These are phyloP conservation scores for Yamadazyma dushanensis DNA, from an alignment of 1,139 yeast genomes.

Conservation along the genomic window DNA sequence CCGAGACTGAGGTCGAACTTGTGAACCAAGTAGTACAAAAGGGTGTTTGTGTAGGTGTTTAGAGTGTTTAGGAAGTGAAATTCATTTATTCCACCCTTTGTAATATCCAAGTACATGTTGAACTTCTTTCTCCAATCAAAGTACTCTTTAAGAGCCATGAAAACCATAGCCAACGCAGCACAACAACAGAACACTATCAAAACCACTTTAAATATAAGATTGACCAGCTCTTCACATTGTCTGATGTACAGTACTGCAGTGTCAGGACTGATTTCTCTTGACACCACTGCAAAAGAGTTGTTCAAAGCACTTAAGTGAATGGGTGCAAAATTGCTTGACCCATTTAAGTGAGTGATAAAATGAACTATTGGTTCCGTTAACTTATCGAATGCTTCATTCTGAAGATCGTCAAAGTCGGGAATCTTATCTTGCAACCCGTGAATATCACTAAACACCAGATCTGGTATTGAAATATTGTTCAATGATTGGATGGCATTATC, in stretches of 20 bases:
- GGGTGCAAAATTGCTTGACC: slow-evolving; percentile 7
- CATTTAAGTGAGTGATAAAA: slow-evolving; percentile 18
- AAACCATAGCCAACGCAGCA: slow-evolving; percentile 31
- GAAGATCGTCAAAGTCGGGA: slow-evolving; percentile 58
- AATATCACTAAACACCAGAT: slow-evolving; percentile 54
- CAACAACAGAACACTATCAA: slow-evolving; percentile 28
- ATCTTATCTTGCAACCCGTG: slow-evolving; percentile 43
- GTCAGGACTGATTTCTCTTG: slow-evolving; percentile 13
- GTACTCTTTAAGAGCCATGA: slow-evolving; percentile 44
- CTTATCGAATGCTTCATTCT: slow-evolving; percentile 28
- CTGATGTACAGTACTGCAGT: slow-evolving; percentile 19
- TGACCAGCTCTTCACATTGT: slow-evolving; percentile 4
- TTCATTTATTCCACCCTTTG: slow-evolving; percentile 8
- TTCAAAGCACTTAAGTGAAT: neutral
- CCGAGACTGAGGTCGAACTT: slow-evolving; percentile 4
- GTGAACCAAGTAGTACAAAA: slow-evolving; percentile 16
- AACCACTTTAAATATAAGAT: slow-evolving; percentile 9
- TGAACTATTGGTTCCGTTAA: slow-evolving; percentile 22
- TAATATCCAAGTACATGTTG: slow-evolving; percentile 20
- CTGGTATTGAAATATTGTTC: slow-evolving; percentile 61
- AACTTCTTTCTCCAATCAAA: slow-evolving; percentile 50
- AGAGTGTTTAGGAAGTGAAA: slow-evolving; percentile 12
- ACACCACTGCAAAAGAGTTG: slow-evolving; percentile 16
- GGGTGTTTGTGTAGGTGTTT: slow-evolving; percentile 20
- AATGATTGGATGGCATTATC: slow-evolving; percentile 60